Base-by-base conservation (phyloP, 371 early-diverging fungal species). In the Mucor plumbeus region DNA sequence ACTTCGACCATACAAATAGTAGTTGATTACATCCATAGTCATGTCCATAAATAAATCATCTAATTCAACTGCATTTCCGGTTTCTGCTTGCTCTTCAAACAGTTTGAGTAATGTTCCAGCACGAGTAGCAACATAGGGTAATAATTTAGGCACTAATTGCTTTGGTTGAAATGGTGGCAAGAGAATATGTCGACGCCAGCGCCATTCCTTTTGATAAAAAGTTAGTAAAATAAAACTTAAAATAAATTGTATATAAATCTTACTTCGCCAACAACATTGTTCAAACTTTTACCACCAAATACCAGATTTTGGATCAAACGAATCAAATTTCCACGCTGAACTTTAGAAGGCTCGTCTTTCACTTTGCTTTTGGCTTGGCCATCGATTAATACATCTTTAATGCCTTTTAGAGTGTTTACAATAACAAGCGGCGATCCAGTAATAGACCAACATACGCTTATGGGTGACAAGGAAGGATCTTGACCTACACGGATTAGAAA, bases 11-110 rank as follows among this genome's bases (percentile, higher is more conserved):
- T 81, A 84, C 14, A 84, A 65, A 67, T 80, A 84, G 66, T 65
- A 78, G 35, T 81, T 81, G 50, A 84, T 84, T 7, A 81, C 76
- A 68, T 81, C 82, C 80, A 84, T 80, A 0, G 84, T 84, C 60
- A 81, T 43, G 55, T 80, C 73, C 65, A 65, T 72, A 56, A 81
- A 80, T 5, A 74, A 17, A 3, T 64, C 68, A 55, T 84, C 84
- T 0, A 84, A 38, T 58, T 84, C 84, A 38, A 77, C 35, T 1
- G 76, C 64, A 10, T 66, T 50, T 0, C 67, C 63, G 5, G 67
- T 40, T 1, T 71, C 36, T 11, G 79, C 77, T 35, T 69, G 61
- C 36, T 62, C 43, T 7, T 57, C 69, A 69, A 84, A 78, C 3
- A 60, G 8, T 1, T 65, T 17, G 35, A 76, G 33, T 5, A 78